Evolutionary conservation across 73 alveolate genomes (phyloP).

Genomic region (Blepharisma stoltei): DNA sequence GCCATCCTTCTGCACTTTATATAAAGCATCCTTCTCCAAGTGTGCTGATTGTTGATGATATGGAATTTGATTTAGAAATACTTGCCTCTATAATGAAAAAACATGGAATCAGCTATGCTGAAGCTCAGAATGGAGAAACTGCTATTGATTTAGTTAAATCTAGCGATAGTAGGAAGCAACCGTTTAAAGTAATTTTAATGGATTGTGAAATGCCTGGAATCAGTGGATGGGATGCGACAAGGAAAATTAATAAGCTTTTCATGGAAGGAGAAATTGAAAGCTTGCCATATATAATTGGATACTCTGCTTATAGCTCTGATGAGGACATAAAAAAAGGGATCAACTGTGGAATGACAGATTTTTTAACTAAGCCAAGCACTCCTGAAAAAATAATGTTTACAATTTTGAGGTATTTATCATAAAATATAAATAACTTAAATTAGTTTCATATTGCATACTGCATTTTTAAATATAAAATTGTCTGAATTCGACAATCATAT

Average conservation of each 20-base stretch:
- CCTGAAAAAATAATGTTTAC: background rate
- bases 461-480: too few species aligned
- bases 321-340: background rate
- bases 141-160: background rate
- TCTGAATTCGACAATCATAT: too few species aligned
- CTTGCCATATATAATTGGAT: conserved; percentile 11
- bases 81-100: background rate
- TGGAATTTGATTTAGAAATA: background rate
- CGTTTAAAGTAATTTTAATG: conserved; percentile 2
- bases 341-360: conserved; percentile 8
- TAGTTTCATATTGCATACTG: too few species aligned
- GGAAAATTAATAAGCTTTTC: background rate
- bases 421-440: too few species aligned
- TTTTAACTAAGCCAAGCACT: conserved; percentile 15
- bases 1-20: too few species aligned
- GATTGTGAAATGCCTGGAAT: conserved; percentile 25
- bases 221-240: conserved; percentile 1
- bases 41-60: conserved; percentile 17
- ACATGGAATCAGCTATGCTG: background rate
- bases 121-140: conserved; percentile 10
- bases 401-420: too few species aligned
- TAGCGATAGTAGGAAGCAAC: background rate
- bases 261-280: background rate
- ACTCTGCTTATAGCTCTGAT: conserved; percentile 6
- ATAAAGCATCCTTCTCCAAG: background rate